Evolutionary conservation across 1,284 basidiomycete genomes (phyloP).

Genomic region (Apiotrichum domesticum): DNA sequence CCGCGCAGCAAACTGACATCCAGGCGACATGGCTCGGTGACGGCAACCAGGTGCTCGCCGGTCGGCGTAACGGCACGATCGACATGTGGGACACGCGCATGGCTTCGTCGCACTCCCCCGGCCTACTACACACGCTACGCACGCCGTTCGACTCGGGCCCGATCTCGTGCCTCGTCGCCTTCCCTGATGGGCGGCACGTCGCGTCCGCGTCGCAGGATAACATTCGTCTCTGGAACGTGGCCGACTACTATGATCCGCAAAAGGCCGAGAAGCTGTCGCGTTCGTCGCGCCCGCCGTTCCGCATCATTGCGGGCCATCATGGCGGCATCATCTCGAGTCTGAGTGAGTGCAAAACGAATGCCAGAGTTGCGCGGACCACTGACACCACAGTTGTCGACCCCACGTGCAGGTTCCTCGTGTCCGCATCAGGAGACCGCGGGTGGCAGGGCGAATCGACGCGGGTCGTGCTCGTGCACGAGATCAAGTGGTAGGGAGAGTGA

Average conservation of each 20-base stretch:
- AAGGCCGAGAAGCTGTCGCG: slow-evolving; percentile 51
- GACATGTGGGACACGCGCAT: slow-evolving; percentile 91
- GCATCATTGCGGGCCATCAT: slow-evolving; percentile 94
- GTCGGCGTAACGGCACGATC: slow-evolving; percentile 81
- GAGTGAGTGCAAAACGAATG: slow-evolving; percentile 53
- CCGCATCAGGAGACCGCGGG: slow-evolving; percentile 87
- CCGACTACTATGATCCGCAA: slow-evolving; percentile 64
- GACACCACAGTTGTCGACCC: slow-evolving; percentile 69
- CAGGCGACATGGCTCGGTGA: slow-evolving; percentile 92
- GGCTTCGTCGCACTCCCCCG: slow-evolving; percentile 56
- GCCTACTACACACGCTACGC: slow-evolving; percentile 69
- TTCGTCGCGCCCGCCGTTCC: slow-evolving; percentile 62
- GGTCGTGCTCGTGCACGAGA: slow-evolving; percentile 83
- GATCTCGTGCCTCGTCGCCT: slow-evolving; percentile 80
- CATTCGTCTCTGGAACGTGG: slow-evolving; percentile 87
- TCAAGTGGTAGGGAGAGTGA: slow-evolving; percentile 51
- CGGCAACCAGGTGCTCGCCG: slow-evolving; percentile 83
- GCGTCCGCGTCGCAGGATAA: slow-evolving; percentile 91
- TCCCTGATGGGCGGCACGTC: slow-evolving; percentile 84
- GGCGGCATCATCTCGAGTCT: slow-evolving; percentile 87
- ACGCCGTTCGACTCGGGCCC: slow-evolving; percentile 86
- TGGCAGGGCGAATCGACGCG: slow-evolving; percentile 84
- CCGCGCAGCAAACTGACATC: neutral
- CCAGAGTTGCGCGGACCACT: too few species aligned
- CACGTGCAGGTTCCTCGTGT: slow-evolving; percentile 75